A percentile compares a stretch with the other conserved stretches of the same genome.
Conservation (phyloP, 108 stramenopile species). For the Bacterosira constricta region DNA sequence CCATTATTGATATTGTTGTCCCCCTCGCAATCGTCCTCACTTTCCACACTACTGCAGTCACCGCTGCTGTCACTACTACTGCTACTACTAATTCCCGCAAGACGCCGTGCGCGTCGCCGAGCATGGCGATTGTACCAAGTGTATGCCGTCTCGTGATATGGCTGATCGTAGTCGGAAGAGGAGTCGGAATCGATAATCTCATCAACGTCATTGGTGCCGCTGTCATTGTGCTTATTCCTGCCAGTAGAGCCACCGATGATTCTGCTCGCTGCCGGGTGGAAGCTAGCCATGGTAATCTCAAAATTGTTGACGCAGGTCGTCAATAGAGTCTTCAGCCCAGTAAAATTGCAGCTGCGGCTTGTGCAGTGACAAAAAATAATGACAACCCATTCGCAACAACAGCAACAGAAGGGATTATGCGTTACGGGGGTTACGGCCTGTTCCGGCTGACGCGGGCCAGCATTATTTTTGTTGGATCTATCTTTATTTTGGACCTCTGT, state of each 20-base stretch:
- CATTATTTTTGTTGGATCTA: no score
- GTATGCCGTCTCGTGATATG: constrained; percentile 42
- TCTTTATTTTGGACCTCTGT: no score
- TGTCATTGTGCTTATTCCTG: constrained; percentile 5
- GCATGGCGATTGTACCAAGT: constrained; percentile 26
- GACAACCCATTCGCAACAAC: no score
- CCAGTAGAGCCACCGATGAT: not conserved
- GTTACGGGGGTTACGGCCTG: no score
- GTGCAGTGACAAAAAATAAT: no score
- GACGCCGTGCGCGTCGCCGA: constrained; percentile 20
- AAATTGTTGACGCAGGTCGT: no score
- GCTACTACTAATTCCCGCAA: constrained; percentile 31
- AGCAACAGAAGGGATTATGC: no score
- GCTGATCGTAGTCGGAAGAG: constrained; percentile 41
- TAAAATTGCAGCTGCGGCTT: no score
- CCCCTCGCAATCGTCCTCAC: constrained; percentile 5
- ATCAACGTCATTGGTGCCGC: not conserved
- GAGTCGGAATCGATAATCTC: constrained; percentile 8
- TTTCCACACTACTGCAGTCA: not conserved
- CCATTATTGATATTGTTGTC: not conserved
- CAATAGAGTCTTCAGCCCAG: no score
- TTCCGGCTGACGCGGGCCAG: no score
- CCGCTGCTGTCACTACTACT: constrained; percentile 30
- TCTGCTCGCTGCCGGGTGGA: not conserved
- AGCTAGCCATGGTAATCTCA: not conserved